Evolutionary conservation across 306 rosid genomes (phyloP), one percentile per base, ranked within the genome.

Genomic region (Herpetospermum pedunculosum): DNA sequence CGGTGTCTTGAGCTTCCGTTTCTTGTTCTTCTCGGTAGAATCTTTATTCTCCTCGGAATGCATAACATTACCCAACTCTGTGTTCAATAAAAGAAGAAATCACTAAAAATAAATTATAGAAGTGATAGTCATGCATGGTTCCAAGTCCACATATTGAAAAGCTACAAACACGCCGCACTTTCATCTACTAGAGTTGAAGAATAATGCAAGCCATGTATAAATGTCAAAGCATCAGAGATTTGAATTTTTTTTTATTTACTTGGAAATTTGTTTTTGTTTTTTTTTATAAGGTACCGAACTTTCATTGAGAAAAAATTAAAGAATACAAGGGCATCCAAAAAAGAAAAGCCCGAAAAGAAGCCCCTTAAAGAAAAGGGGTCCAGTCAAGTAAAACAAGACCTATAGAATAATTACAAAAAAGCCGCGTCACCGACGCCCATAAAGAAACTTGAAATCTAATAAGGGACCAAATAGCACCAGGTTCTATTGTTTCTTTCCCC

Each of bases 1-100:
- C 5, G 95, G 96, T 79, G 96, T 88, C 85, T 94, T 94, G 73
- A 89, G 95, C 83, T 81, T 87, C 78, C 99, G 86, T 85, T 88
- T 94, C 84, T 77, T 81, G 75, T 77, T 84, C 73, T 87, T 91
- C 81, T 91, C 96, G 34, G 57, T 60, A 48, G 83, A 86, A 69
- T 40, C 86, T 81, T 87, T 91, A 41, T 89, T 93, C 72, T 89
- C 96, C 80, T 93, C 97, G 2, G 92, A 87, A 70, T 86, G 90
- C 80, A 79, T 73, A 19, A 21, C 43, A 59, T 84, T 90, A 47
- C 83, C 58, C 63, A 88, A 79, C 75, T 91, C 99, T 94, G 63
- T 73, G 44, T 25, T 69, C 37, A 69, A 72, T 34, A 77, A 67
- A 85, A 81, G 71, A 83, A 73, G 14, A 81, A 57, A 85, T 73